Conservation (phyloP, 2,329 filamentous ascomycete species). For the Aspergillus caelatus region DNA sequence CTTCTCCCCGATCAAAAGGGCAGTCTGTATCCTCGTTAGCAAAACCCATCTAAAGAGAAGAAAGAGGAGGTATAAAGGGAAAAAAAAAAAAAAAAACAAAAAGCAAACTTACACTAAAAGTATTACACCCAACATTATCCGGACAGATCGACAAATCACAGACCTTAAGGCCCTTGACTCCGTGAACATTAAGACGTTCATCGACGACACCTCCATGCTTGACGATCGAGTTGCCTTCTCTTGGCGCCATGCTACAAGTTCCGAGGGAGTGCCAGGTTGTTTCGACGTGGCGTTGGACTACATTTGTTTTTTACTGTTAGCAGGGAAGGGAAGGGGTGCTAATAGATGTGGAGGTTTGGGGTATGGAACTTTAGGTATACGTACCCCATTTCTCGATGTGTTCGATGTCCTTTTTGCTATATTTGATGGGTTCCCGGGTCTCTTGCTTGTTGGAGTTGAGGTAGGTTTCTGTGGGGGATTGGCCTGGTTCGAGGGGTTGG, state of each 20-base stretch:
- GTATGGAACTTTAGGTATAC: constrained; percentile 11
- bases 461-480: constrained; percentile 50
- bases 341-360: not conserved
- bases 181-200: constrained; percentile 76
- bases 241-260: constrained; percentile 77
- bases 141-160: constrained; percentile 76
- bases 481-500: constrained; percentile 59
- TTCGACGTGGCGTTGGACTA: constrained; percentile 71
- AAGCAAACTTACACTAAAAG: constrained; percentile 48
- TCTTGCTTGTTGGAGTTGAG: constrained; percentile 68
- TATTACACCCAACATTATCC: constrained; percentile 75
- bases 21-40: constrained; percentile 53
- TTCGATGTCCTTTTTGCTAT: constrained; percentile 57
- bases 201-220: constrained; percentile 74
- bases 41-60: not conserved
- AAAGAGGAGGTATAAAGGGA: not conserved
- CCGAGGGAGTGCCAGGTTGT: constrained; percentile 72
- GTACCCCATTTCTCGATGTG: constrained; percentile 65
- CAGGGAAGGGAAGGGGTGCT: not conserved
- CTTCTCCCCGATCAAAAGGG: constrained; percentile 76
- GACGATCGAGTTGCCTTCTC: constrained; percentile 76
- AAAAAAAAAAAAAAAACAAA: no score
- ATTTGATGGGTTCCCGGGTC: constrained; percentile 66
- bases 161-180: constrained; percentile 75
- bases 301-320: not conserved